Base-by-base conservation (phyloP, 352 stramenopile genomes). In the Phytophthora ohioensis region DNA sequence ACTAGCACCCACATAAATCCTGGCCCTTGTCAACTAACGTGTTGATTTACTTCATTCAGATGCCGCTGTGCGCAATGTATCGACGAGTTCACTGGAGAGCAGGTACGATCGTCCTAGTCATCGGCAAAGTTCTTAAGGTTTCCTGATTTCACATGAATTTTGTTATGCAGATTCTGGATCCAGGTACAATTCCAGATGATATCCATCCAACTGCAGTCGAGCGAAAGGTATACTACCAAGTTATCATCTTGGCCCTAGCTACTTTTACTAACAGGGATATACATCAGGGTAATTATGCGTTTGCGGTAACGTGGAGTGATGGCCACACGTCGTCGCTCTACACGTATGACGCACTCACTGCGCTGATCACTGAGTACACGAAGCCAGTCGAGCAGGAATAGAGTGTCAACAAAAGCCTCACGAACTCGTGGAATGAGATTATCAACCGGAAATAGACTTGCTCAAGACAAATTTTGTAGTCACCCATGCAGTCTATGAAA, bases 251-350 rank as follows among this genome's bases (percentile, higher is more conserved):
- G 13, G 38, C 15, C 36, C 66, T 11, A 47, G 38, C 10, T 42
- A 30, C 47, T 12, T 6, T 13, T 11, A 53, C 54, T 75, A 49
- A 67, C 2, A 13, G 9, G 6, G 11, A 4, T 67, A 31, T 49
- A 21, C 49, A 42, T 42, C 87, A 98, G 75, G 98, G 98, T 57
- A 99, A 99, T 73, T 99, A 99, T 90, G 97, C 97, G 12, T 93
- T 99, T 30, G 94, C 92, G 6, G 93, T 99, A 31, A 92, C 96
- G 56, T 99, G 98, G 98, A 98, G 90, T 54, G 97, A 99, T 76
- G 98, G 97, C 10, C 98, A 99, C 84, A 91, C 84, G 53, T 99
- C 96, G 17, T 95, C 88, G 11, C 82, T 99, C 30, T 99, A 99
- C 83, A 98, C 97, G 11, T 99, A 99, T 79, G 86, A 97, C 60